Conservation (phyloP, 257 asterid species). For the Thymus mandschuricus region DNA sequence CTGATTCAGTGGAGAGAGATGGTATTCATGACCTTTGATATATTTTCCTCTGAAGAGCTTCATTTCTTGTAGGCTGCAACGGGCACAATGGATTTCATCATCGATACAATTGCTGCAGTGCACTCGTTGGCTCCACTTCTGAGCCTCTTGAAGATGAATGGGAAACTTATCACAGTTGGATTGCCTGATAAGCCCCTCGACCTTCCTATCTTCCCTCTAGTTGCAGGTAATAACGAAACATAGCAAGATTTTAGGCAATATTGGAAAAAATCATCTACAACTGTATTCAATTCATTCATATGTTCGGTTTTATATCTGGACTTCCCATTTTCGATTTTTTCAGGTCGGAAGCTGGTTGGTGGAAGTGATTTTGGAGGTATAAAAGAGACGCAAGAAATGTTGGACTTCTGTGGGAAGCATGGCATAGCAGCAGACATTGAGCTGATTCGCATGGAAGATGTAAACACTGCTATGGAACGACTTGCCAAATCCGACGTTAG, state of each 20-base stretch:
- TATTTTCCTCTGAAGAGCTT: background rate
- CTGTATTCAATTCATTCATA: background rate
- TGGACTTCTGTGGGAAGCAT: conserved; percentile 64
- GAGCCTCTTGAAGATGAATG: conserved; percentile 57
- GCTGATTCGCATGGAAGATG: conserved; percentile 44
- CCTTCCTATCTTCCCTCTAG: conserved; percentile 63
- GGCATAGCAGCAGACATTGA: conserved; percentile 60
- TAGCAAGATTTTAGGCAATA: background rate
- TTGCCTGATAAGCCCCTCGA: conserved; percentile 64
- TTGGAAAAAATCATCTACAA: background rate
- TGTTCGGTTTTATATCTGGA: conserved; percentile 2
- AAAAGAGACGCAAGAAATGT: conserved; percentile 75
- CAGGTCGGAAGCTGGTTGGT: conserved; percentile 64
- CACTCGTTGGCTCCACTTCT: conserved; percentile 58
- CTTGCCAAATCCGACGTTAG: conserved; percentile 64
- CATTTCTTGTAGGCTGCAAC: conserved; percentile 48
- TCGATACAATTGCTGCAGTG: conserved; percentile 57
- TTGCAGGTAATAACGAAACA: conserved; percentile 45
- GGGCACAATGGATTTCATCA: conserved; percentile 67
- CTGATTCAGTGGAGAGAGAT: background rate
- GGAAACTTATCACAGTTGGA: conserved; percentile 62
- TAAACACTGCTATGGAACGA: conserved; percentile 60
- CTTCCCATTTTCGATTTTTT: background rate
- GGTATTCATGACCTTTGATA: background rate
- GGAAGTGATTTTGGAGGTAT: conserved; percentile 68